Evolutionary conservation across 2,329 filamentous ascomycete genomes (phyloP).

Genomic region (Stachybotrys echinatus): DNA sequence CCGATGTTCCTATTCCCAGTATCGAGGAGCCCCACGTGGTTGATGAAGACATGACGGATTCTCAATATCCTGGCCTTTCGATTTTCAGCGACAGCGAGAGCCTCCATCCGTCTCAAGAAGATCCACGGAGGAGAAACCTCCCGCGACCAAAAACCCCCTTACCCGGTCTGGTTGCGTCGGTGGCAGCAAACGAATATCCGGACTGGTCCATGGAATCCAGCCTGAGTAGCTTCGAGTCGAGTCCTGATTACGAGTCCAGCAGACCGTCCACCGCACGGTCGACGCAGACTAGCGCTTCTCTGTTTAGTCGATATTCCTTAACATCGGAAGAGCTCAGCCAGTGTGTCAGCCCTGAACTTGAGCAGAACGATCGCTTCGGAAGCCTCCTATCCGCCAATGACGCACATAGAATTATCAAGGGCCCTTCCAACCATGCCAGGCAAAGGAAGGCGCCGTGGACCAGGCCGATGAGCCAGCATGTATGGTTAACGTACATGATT

Average conservation of each 20-base stretch:
- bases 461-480: constrained; percentile 57
- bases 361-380: constrained; percentile 17
- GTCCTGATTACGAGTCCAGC: constrained; percentile 53
- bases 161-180: constrained; percentile 36
- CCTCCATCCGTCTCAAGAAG: constrained; percentile 19
- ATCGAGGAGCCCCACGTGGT: constrained; percentile 51
- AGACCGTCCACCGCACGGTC: constrained; percentile 56
- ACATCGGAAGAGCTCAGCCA: constrained; percentile 49
- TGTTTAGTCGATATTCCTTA: constrained; percentile 52
- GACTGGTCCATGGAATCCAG: constrained; percentile 55
- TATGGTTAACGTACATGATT: constrained; percentile 60
- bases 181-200: constrained; percentile 44
- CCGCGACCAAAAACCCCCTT: constrained; percentile 57
- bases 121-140: constrained; percentile 34
- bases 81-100: constrained; percentile 26
- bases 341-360: constrained; percentile 45
- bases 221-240: constrained; percentile 53
- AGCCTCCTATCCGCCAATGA: constrained; percentile 20
- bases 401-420: constrained; percentile 23
- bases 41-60: constrained; percentile 39
- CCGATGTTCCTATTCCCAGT: constrained; percentile 59
- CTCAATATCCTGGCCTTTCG: constrained; percentile 24
- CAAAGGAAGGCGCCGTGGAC: constrained; percentile 50
- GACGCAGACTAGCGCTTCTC: constrained; percentile 51
- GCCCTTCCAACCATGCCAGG: constrained; percentile 4